Percentiles rank a stretch among this genome's conserved stretches.
phyloP scores from a whole-genome alignment of 140 eudicot genomes.

The Bidens hawaiensis region DNA sequence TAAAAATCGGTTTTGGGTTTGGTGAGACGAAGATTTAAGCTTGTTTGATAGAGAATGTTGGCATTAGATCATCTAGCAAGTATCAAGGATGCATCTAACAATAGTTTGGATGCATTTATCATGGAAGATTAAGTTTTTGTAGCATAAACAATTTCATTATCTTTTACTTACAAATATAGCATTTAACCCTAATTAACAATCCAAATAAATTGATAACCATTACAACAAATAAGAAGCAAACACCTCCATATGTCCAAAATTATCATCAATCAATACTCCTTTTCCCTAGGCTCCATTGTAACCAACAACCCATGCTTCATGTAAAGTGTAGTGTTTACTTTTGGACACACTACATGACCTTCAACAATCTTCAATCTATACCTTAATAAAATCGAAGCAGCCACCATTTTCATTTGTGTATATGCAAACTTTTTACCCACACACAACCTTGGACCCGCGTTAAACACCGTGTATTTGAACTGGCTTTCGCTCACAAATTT shows the following conservation, averaged over 20 bases:
- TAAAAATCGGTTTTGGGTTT: too few species aligned
- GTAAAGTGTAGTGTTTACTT: conserved; percentile 53
- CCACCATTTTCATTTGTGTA: conserved; percentile 67
- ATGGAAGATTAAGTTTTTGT: too few species aligned
- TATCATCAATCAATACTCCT: conserved; percentile 8
- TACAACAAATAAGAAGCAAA: conserved; percentile 1
- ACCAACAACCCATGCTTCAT: conserved; percentile 60
- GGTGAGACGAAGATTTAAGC: too few species aligned
- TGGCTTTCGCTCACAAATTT: conserved; percentile 43
- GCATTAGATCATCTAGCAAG: too few species aligned
- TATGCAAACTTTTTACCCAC: conserved; percentile 67
- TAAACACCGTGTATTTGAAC: conserved; percentile 54
- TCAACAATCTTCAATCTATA: conserved; percentile 40
- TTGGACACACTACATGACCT: conserved; percentile 42
- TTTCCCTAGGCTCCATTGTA: conserved; percentile 40
- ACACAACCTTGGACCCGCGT: conserved; percentile 64
- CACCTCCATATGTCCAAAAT: neutral
- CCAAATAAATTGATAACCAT: conserved; percentile 9
- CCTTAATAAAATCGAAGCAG: conserved; percentile 52
- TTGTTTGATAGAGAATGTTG: too few species aligned
- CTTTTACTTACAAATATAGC: neutral
- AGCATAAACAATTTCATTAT: neutral
- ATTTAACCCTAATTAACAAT: conserved; percentile 1
- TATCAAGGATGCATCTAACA: too few species aligned
- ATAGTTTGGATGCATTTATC: too few species aligned